phyloP scores from a whole-genome alignment of 2,329 filamentous ascomycete species.

The Xylariaceae sp. region DNA sequence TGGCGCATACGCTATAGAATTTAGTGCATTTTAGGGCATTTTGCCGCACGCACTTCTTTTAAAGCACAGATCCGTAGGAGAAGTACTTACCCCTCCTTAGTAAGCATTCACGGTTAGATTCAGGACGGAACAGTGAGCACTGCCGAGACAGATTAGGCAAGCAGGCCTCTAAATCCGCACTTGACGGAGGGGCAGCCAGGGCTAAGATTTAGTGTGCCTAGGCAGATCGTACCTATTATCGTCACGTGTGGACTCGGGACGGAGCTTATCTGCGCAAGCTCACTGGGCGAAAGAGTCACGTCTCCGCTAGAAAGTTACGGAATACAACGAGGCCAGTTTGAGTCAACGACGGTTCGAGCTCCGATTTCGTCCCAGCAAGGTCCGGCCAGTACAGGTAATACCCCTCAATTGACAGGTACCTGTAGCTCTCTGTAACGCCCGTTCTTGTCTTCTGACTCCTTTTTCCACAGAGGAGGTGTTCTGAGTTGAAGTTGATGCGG shows the following conservation, averaged over 20 bases:
- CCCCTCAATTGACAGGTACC: constrained; percentile 11
- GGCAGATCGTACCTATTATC: background rate
- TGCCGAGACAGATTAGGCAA: background rate
- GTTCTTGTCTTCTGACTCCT: background rate
- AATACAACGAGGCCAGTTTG: background rate
- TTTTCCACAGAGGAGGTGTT: background rate
- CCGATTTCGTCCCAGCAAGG: constrained; percentile 8
- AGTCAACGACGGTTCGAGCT: constrained; percentile 3
- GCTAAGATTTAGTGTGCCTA: background rate
- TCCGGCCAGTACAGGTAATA: background rate
- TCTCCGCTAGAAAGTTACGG: background rate
- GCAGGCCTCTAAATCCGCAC: background rate
- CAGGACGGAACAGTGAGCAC: background rate
- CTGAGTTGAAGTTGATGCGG: constrained; percentile 12
- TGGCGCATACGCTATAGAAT: too few species aligned
- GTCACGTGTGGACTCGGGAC: background rate
- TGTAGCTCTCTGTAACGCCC: background rate
- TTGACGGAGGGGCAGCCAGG: background rate
- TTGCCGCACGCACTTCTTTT: too few species aligned
- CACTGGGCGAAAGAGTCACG: background rate
- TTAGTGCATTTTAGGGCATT: too few species aligned
- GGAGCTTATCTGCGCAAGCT: background rate
- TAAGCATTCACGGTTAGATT: background rate
- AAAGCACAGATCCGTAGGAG: too few species aligned
- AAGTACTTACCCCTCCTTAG: background rate